Conservation (phyloP, 192 early-diverging fungal species). For the Coemansia sp. region DNA sequence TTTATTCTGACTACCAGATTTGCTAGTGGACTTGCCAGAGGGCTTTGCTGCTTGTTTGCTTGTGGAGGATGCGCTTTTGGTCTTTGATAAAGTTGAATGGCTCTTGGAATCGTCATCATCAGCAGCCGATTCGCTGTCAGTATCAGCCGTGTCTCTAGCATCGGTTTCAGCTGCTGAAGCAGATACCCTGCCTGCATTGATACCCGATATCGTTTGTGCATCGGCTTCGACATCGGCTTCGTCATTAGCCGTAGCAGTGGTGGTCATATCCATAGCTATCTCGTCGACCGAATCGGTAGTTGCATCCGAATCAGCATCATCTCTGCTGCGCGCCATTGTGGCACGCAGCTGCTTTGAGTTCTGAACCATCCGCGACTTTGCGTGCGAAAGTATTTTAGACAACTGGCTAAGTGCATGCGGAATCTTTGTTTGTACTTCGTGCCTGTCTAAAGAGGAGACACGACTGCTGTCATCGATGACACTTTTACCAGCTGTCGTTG, state of each 20-base stretch:
- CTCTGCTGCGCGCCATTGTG: slow-evolving; percentile 6
- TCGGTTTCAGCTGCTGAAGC: neutral
- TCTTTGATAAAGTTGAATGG: neutral
- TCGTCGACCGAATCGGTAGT: slow-evolving; percentile 22
- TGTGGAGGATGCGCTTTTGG: neutral
- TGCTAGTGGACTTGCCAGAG: neutral
- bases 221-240: slow-evolving; percentile 2
- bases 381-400: slow-evolving; percentile 2
- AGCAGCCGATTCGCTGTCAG: neutral
- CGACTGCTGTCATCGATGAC: neutral
- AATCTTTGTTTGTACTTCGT: neutral
- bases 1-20: neutral
- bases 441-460: neutral
- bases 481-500: neutral
- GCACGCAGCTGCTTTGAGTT: slow-evolving; percentile 44
- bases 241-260: neutral
- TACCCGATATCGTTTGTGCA: neutral
- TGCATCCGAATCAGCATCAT: slow-evolving; percentile 3
- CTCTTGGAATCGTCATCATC: neutral
- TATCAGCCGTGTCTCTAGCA: neutral
- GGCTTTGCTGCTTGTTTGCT: neutral
- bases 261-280: slow-evolving; percentile 6
- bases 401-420: neutral
- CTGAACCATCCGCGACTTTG: slow-evolving; percentile 7
- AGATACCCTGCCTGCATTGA: neutral